Evolutionary conservation across 345 rosid genomes (phyloP).

Genomic region (Eucalyptus grandis): DNA sequence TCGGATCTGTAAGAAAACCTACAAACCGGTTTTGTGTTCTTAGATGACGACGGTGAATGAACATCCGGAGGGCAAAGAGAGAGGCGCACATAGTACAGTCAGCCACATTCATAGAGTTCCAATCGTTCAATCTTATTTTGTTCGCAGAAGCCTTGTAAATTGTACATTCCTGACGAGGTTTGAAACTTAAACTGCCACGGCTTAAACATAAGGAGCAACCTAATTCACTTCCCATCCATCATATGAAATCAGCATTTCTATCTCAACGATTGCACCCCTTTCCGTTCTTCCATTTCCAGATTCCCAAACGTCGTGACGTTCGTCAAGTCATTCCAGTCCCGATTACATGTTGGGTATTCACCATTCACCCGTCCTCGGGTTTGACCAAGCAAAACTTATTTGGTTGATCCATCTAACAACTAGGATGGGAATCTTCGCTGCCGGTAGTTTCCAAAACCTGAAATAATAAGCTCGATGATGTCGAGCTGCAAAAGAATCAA

Average conservation of each 20-base stretch:
- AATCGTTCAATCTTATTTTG: neutral
- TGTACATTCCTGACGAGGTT: neutral
- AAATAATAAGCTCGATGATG: neutral
- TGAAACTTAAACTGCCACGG: neutral
- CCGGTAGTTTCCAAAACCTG: neutral
- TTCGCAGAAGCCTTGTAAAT: neutral
- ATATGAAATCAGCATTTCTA: neutral
- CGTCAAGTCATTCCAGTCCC: neutral
- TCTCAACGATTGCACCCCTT: neutral
- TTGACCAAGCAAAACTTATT: neutral
- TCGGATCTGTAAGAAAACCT: conserved; percentile 25
- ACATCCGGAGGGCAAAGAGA: neutral
- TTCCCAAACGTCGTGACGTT: neutral
- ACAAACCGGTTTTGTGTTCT: conserved; percentile 21
- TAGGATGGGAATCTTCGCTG: neutral
- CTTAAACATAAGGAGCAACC: neutral
- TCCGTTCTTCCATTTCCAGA: neutral
- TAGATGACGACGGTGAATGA: neutral
- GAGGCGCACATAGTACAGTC: neutral
- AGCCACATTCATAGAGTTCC: neutral
- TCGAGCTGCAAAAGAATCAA: neutral
- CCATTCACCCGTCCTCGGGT: neutral
- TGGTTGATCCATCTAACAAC: neutral
- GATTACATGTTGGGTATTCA: neutral
- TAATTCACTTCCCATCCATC: neutral